Conservation (phyloP, 2,329 filamentous ascomycete genomes). For the Neofusicoccum laricinum region DNA sequence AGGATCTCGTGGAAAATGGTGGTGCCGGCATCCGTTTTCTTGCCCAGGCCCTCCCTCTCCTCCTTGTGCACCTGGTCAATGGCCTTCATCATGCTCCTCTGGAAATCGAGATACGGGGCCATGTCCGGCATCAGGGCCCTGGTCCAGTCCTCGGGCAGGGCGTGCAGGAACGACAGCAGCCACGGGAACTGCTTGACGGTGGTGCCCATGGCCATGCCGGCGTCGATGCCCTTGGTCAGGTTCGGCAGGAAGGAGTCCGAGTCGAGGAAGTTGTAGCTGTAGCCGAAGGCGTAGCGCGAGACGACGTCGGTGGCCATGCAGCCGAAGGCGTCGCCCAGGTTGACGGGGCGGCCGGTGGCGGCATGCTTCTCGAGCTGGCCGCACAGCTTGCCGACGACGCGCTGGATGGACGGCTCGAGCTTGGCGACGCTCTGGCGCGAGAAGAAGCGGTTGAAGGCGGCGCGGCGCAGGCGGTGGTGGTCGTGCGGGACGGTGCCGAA, state of each 20-base stretch:
- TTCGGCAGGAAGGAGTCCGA: conserved; percentile 16
- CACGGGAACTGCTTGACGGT: conserved; percentile 23
- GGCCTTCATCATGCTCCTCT: conserved; percentile 12
- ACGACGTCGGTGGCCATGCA: conserved; percentile 24
- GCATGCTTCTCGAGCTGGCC: conserved; percentile 17
- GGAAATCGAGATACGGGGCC: conserved; percentile 17
- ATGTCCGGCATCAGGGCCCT: conserved; percentile 10
- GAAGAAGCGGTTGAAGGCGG: conserved; percentile 20
- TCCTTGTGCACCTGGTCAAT: conserved; percentile 14
- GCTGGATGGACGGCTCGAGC: conserved; percentile 18
- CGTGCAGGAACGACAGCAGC: conserved; percentile 16
- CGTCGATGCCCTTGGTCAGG: conserved; percentile 23
- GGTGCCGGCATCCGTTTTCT: background rate
- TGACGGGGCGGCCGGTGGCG: conserved; percentile 18
- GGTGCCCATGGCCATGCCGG: conserved; percentile 16
- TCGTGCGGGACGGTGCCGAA: conserved; percentile 15
- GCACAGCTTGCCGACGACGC: conserved; percentile 16
- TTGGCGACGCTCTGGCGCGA: conserved; percentile 11
- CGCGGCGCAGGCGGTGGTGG: conserved; percentile 24
- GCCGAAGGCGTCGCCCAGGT: conserved; percentile 19
- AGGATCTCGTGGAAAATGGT: conserved; percentile 21
- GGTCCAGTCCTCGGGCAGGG: conserved; percentile 2
- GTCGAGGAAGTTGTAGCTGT: conserved; percentile 21
- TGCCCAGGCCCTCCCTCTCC: background rate
- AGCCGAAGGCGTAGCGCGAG: conserved; percentile 23